These are phyloP conservation scores for Chamaecyparis obtusa DNA, from an alignment of 75 land plant genomes.

Conservation along the genomic window DNA sequence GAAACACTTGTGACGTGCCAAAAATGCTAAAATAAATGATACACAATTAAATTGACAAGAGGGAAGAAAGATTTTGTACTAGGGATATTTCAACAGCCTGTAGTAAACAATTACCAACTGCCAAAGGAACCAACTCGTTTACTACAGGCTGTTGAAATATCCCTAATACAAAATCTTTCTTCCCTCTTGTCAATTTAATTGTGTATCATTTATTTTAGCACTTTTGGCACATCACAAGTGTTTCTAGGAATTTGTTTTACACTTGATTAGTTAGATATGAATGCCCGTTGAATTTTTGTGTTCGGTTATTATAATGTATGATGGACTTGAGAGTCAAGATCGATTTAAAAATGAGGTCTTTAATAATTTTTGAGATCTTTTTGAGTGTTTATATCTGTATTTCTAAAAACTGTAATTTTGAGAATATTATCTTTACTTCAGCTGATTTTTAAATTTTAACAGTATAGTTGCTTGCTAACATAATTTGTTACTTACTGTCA, in stretches of 20 bases:
- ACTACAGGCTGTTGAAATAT: slow-evolving; percentile 59
- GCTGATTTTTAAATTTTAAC: background rate
- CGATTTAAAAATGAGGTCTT: background rate
- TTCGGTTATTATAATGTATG: background rate
- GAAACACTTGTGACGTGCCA: background rate
- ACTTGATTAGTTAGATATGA: background rate
- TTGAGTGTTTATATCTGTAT: no score
- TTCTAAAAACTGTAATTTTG: background rate
- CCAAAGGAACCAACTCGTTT: slow-evolving; percentile 36
- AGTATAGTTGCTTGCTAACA: background rate
- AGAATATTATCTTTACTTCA: background rate
- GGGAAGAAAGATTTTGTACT: slow-evolving; percentile 23
- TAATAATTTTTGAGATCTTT: background rate
- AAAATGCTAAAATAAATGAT: background rate
- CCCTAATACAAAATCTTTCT: slow-evolving; percentile 39
- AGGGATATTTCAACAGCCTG: slow-evolving; percentile 60
- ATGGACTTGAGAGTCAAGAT: background rate
- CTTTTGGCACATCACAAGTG: background rate
- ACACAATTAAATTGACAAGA: background rate
- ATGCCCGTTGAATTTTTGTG: background rate
- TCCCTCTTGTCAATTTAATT: background rate
- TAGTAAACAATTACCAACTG: slow-evolving; percentile 44
- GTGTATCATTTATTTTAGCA: background rate
- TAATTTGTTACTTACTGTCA: slow-evolving; percentile 66
- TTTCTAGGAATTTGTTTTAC: background rate